A percentile compares a stretch with the other conserved stretches of the same genome.
Conservation (phyloP, 257 asterid species). For the Solanum etuberosum region DNA sequence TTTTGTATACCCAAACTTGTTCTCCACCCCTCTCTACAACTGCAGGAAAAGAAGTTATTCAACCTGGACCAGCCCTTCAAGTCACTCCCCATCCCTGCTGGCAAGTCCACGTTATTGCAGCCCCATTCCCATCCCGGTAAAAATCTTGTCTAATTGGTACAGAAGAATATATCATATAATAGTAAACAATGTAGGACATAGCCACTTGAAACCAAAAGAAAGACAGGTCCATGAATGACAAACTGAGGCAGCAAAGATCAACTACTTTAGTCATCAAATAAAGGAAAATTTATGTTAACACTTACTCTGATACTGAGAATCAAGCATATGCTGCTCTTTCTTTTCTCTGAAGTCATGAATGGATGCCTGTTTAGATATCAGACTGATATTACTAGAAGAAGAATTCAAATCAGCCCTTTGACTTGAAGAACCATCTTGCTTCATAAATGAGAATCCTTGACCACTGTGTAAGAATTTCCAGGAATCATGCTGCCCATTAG, state of each 20-base stretch:
- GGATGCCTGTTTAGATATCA: constrained; percentile 16
- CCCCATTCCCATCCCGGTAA: neutral
- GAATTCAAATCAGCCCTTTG: constrained; percentile 33
- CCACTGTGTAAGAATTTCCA: constrained; percentile 62
- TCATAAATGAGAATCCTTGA: constrained; percentile 42
- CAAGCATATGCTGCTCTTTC: constrained; percentile 49
- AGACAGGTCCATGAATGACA: neutral
- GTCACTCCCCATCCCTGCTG: neutral
- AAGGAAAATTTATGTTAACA: neutral
- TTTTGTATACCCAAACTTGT: neutral
- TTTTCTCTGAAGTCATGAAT: constrained; percentile 36
- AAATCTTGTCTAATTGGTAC: neutral
- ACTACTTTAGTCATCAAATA: neutral
- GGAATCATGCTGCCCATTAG: constrained; percentile 45
- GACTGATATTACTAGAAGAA: constrained; percentile 12
- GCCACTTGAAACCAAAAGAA: neutral
- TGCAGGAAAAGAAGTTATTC: neutral
- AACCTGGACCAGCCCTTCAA: neutral
- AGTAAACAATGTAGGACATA: neutral
- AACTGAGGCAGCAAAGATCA: neutral
- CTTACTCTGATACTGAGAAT: constrained; percentile 67
- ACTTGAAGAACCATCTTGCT: constrained; percentile 40
- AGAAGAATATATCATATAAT: neutral
- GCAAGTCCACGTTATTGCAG: neutral
- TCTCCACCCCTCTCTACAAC: neutral